Conservation (phyloP, 192 early-diverging fungal genomes). For the Jimgerdemannia flammicorona region DNA sequence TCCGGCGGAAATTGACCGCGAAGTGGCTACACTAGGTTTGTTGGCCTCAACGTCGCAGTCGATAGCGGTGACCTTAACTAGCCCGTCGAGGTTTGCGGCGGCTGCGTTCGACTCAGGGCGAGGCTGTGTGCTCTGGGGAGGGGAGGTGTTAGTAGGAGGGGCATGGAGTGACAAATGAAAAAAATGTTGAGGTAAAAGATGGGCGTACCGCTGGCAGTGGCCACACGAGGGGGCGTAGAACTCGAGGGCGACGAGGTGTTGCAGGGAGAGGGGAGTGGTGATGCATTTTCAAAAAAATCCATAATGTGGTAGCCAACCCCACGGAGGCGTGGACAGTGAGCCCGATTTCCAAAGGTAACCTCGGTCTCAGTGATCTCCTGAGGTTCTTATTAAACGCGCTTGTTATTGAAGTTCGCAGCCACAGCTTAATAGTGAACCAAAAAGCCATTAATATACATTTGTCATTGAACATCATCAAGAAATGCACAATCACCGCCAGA, state of each 20-base stretch:
- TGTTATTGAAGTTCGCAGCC: too few relatives aligned
- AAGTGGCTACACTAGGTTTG: constrained; percentile 68
- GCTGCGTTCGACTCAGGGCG: constrained; percentile 89
- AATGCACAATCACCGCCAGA: too few relatives aligned
- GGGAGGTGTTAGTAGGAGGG: not conserved
- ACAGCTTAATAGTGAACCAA: too few relatives aligned
- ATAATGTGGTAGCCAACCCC: not conserved
- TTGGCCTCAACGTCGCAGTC: constrained; percentile 88
- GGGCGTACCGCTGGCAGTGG: constrained; percentile 78
- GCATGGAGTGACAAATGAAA: not conserved
- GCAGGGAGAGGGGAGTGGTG: too few relatives aligned
- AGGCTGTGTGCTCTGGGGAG: constrained; percentile 40
- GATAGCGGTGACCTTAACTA: constrained; percentile 85
- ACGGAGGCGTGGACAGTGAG: too few relatives aligned
- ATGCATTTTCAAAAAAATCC: too few relatives aligned
- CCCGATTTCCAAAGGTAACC: too few relatives aligned
- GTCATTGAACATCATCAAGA: too few relatives aligned
- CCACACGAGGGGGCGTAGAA: constrained; percentile 99
- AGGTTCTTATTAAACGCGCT: too few relatives aligned
- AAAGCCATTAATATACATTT: too few relatives aligned
- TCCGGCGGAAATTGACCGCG: constrained; percentile 68
- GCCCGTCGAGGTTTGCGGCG: constrained; percentile 75
- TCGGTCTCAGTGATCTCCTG: constrained; percentile 61
- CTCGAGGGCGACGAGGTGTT: constrained; percentile 82
- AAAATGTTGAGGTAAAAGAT: not conserved